Percentiles rank a stretch among this genome's conserved stretches.
phyloP scores from a whole-genome alignment of 768 basidiomycete species.

The Mycena rosella region DNA sequence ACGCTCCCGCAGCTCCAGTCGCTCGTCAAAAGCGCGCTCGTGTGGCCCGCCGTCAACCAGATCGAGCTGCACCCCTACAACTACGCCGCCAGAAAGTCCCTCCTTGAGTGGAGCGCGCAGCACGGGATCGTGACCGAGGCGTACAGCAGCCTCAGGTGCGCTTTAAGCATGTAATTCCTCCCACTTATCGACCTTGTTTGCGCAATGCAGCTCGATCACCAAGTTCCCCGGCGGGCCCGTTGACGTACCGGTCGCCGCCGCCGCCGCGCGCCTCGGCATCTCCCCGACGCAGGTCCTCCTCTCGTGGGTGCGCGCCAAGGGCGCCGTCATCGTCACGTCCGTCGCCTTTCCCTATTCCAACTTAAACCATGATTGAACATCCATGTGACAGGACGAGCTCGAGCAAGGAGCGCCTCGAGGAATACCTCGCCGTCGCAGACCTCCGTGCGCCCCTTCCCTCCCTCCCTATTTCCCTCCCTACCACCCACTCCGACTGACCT shows the following conservation, averaged over 20 bases:
- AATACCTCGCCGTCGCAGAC: slow-evolving; percentile 60
- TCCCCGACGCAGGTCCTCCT: slow-evolving; percentile 64
- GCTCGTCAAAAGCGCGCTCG: slow-evolving; percentile 55
- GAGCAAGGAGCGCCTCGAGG: slow-evolving; percentile 57
- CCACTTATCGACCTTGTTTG: background rate
- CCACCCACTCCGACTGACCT: background rate
- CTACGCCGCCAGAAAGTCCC: slow-evolving; percentile 53
- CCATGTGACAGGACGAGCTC: slow-evolving; percentile 51
- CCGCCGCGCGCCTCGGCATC: slow-evolving; percentile 55
- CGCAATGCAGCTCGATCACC: slow-evolving; percentile 56
- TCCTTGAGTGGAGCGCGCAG: slow-evolving; percentile 56
- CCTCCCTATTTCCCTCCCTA: background rate
- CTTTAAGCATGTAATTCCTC: background rate
- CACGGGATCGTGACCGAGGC: slow-evolving; percentile 63
- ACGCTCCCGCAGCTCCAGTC: slow-evolving; percentile 49
- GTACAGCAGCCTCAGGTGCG: slow-evolving; percentile 61
- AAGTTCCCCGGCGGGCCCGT: slow-evolving; percentile 60
- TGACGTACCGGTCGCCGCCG: slow-evolving; percentile 55
- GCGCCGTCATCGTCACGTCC: slow-evolving; percentile 60
- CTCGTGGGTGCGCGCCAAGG: slow-evolving; percentile 63
- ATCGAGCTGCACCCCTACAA: slow-evolving; percentile 67
- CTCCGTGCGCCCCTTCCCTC: slow-evolving; percentile 43
- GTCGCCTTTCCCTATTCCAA: slow-evolving; percentile 18
- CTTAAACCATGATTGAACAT: no score
- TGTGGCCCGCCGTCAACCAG: slow-evolving; percentile 53